phyloP scores from a whole-genome alignment of 2,329 filamentous ascomycete genomes.

The Trichophyton benhamiae region DNA sequence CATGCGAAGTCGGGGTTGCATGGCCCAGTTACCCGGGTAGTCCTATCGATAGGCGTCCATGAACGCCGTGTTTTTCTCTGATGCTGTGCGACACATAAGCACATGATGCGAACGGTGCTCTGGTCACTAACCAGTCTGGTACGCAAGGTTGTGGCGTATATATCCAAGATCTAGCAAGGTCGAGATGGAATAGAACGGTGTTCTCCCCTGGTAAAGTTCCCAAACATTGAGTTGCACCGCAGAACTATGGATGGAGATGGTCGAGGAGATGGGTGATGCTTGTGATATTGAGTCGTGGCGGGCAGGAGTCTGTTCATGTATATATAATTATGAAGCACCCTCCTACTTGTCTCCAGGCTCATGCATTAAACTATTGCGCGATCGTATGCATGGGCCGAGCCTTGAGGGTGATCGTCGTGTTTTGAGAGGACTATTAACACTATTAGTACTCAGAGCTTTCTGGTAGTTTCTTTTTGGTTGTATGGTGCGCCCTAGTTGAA shows the following conservation, averaged over 20 bases:
- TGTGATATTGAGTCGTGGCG: neutral
- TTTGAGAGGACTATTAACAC: neutral
- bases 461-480: neutral
- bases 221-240: neutral
- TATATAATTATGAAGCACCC: neutral
- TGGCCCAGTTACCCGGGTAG: neutral
- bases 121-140: neutral
- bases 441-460: neutral
- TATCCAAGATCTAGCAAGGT: neutral
- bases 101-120: conserved; percentile 1
- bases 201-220: neutral
- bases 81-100: neutral
- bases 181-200: neutral
- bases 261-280: neutral
- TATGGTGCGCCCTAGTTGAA: neutral
- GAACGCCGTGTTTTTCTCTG: neutral
- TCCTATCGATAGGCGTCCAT: neutral
- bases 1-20: neutral
- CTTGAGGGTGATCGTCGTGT: neutral
- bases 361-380: neutral
- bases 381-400: neutral
- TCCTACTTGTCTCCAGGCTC: neutral
- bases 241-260: neutral
- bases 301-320: neutral
- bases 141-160: neutral